Base-by-base conservation (phyloP, 305 asterid genomes). In the Lippia alba region DNA sequence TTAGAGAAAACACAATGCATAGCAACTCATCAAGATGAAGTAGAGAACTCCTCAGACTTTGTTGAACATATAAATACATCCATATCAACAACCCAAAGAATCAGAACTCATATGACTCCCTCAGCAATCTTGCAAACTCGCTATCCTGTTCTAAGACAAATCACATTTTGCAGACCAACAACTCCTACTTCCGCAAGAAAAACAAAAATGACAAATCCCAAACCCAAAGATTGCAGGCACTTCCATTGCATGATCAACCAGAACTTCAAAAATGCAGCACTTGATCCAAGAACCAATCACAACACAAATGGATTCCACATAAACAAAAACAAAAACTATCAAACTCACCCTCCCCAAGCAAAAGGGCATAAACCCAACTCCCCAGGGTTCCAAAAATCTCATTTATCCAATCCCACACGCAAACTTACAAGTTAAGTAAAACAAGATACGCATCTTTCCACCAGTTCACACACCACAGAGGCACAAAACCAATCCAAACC, bases 361-460 rank as follows among this genome's bases (percentile, higher is more conserved):
- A 56, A 65, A 34, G 34, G 4, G 66, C 48, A 24, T 24, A 45
- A 61, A 68, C 6, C 62, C 72, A 60, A 66, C 69, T 73, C 10
- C 54, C 32, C 18, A 56, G 48, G 34, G 18, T 73, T 24, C 1
- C 30, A 24, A 24, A 24, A 64, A 50, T 50, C 57, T 15, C 10
- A 70, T 30, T 19, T 62, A 54, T 18, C 54, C 34, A 19, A 64
- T 49, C 64, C 20, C 60, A 67, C 30, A 15, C 34, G 45, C 44
- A 40, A 55, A 61, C 55, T 49, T 11, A 49, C 56, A 46, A 44
- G 64, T 46, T 30, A 61, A 66, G 32, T 41, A 14, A 40, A 33
- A 30, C 67, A 61, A 50, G 19, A 46, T 45, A 59, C 49, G 17
- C 74, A 67, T 62, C 46, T 30, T 56, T 36, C 12, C 55, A 4